Evolutionary conservation across 768 basidiomycete species (phyloP).

Genomic region (Psilocybe subaeruginosa): DNA sequence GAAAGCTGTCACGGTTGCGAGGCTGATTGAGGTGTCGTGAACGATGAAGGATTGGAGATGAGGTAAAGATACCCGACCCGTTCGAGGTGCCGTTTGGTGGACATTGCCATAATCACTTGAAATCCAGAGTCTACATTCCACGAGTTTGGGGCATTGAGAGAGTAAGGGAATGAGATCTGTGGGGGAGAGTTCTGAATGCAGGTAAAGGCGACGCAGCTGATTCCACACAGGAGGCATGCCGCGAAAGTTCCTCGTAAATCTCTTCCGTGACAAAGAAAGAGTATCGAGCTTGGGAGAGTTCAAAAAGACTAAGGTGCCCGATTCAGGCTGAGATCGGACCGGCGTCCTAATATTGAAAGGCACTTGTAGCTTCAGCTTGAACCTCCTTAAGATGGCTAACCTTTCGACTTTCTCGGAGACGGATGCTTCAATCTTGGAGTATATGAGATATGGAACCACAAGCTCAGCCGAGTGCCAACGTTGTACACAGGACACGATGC

Average conservation of each 20-base stretch:
- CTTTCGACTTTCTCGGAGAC: background rate
- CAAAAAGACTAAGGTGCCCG: background rate
- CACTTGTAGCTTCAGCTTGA: background rate
- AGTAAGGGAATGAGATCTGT: background rate
- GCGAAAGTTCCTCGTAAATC: background rate
- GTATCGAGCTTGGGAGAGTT: background rate
- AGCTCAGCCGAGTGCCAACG: background rate
- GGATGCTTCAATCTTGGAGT: background rate
- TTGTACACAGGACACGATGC: background rate
- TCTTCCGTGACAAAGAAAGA: background rate
- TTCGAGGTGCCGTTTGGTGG: no score
- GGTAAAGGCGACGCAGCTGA: background rate
- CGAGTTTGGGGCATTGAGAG: background rate
- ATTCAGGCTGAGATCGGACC: background rate
- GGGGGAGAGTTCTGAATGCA: background rate
- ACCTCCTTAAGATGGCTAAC: background rate
- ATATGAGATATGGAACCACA: background rate
- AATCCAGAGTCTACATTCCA: background rate
- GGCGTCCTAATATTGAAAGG: background rate
- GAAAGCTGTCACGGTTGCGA: background rate
- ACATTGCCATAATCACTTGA: no score
- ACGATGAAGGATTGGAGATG: background rate
- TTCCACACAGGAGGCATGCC: background rate
- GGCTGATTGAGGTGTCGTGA: background rate
- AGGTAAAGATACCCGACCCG: background rate